Percentiles rank a stretch among this genome's conserved stretches.
phyloP scores from a whole-genome alignment of 768 basidiomycete genomes.

The Rubroboletus pulcherrimus region DNA sequence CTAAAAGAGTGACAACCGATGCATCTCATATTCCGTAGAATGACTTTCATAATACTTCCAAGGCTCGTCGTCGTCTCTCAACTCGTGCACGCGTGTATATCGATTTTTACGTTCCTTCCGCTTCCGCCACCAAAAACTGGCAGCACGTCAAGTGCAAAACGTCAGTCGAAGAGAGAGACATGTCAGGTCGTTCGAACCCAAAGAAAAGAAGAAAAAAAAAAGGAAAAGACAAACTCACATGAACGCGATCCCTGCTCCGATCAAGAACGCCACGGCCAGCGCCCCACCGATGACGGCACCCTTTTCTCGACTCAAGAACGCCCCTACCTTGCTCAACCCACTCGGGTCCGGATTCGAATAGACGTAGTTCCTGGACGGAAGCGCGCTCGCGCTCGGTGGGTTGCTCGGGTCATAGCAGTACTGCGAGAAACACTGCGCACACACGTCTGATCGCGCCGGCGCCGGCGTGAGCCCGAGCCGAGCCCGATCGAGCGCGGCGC shows the following conservation, averaged over 20 bases:
- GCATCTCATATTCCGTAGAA: constrained; percentile 14
- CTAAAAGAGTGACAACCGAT: constrained; percentile 8
- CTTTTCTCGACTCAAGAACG: constrained; percentile 45
- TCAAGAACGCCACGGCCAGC: constrained; percentile 38
- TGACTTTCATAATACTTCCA: constrained; percentile 27
- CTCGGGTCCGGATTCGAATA: constrained; percentile 57
- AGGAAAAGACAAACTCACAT: constrained; percentile 25
- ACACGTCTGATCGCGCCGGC: constrained; percentile 40
- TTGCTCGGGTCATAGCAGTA: constrained; percentile 55
- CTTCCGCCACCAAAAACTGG: constrained; percentile 32
- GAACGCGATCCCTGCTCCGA: constrained; percentile 35
- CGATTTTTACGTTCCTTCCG: constrained; percentile 14
- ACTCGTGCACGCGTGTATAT: constrained; percentile 24
- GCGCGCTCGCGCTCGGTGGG: constrained; percentile 51
- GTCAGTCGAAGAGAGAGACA: not conserved
- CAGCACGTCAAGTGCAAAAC: not conserved
- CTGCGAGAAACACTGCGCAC: constrained; percentile 58
- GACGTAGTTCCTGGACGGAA: constrained; percentile 36
- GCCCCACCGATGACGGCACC: constrained; percentile 47
- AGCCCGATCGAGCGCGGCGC: constrained; percentile 58
- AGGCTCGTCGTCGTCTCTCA: constrained; percentile 30
- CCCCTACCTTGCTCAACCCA: constrained; percentile 39
- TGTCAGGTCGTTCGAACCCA: not conserved
- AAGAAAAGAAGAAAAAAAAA: too few species aligned
- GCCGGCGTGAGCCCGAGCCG: constrained; percentile 38